Conservation (phyloP, 345 rosid genomes). For the Eucalyptus polybractea region DNA sequence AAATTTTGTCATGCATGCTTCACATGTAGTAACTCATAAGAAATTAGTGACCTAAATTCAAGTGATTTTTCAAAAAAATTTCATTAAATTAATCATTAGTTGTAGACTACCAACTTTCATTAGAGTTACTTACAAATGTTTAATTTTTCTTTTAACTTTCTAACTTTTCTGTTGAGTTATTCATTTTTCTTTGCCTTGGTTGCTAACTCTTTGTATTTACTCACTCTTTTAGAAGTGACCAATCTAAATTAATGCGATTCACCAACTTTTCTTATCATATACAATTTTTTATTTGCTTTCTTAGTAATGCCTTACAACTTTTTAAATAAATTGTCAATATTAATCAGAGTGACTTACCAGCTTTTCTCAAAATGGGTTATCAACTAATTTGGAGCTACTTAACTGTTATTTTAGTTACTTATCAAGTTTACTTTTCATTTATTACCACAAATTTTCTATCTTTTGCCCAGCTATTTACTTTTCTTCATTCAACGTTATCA, state of each 20-base stretch:
- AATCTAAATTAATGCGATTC: not conserved
- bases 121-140: not conserved
- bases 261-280: not conserved
- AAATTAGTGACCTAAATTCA: no score
- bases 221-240: not conserved
- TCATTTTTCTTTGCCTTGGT: not conserved
- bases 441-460: not conserved
- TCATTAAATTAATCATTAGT: not conserved
- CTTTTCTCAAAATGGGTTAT: not conserved
- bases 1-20: no score
- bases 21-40: no score
- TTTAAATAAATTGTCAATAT: not conserved
- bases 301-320: not conserved
- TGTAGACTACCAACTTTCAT: not conserved
- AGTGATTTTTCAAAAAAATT: no score
- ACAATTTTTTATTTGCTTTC: not conserved
- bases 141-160: not conserved
- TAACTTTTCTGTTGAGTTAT: not conserved
- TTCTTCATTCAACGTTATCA: not conserved
- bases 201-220: not conserved
- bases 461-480: not conserved
- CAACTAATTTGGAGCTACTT: not conserved
- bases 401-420: not conserved
- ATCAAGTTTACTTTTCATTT: not conserved
- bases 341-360: not conserved